phyloP scores from a whole-genome alignment of 1,284 basidiomycete species.

The Sphagnurus paluster region DNA sequence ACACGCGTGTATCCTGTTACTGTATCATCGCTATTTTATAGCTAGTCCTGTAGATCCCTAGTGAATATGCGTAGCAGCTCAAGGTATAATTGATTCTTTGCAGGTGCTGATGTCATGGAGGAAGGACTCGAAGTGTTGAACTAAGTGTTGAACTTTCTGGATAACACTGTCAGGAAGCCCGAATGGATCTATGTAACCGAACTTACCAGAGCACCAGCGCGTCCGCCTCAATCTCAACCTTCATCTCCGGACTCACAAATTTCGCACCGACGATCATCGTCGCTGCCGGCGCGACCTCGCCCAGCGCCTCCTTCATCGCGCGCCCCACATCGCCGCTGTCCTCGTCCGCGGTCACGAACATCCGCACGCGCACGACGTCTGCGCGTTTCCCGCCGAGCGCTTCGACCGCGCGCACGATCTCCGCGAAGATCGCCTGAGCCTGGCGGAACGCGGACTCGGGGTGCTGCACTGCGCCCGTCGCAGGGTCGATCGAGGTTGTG shows the following conservation, averaged over 20 bases:
- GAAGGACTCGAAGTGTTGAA: too few species aligned
- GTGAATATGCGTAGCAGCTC: too few species aligned
- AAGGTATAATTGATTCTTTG: too few species aligned
- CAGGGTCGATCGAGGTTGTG: conserved; percentile 46
- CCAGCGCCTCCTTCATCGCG: conserved; percentile 45
- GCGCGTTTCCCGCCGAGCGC: conserved; percentile 38
- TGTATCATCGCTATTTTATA: conserved; percentile 3
- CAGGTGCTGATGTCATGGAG: too few species aligned
- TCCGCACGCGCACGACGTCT: conserved; percentile 47
- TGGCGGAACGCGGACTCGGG: conserved; percentile 46
- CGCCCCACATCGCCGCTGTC: conserved; percentile 42
- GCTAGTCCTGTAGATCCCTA: background rate
- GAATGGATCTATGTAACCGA: background rate
- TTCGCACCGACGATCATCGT: conserved; percentile 49
- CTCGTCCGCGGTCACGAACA: conserved; percentile 44
- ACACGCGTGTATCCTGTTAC: background rate
- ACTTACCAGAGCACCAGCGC: conserved; percentile 22
- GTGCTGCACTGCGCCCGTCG: conserved; percentile 38
- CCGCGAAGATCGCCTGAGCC: conserved; percentile 39
- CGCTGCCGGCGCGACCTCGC: conserved; percentile 43
- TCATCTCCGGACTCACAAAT: conserved; percentile 47
- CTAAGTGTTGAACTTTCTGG: too few species aligned
- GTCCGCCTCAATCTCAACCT: conserved; percentile 53
- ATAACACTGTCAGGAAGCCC: too few species aligned
- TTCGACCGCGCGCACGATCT: conserved; percentile 42